These are phyloP conservation scores for Candida pseudoviswanathii DNA, from an alignment of 1,139 yeast genomes.

Conservation along the genomic window DNA sequence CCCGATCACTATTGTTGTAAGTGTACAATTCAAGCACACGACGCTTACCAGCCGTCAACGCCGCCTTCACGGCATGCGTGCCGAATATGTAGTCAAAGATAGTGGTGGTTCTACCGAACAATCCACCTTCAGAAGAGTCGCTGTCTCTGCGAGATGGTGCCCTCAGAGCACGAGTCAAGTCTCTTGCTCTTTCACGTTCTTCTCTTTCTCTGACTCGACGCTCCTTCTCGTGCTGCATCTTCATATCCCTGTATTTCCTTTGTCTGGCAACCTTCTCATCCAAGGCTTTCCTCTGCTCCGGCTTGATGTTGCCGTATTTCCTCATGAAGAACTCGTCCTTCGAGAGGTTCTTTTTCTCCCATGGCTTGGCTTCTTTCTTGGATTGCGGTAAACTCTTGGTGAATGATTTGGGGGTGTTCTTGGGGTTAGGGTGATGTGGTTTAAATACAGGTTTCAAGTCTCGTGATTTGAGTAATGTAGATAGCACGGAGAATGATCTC, in stretches of 20 bases:
- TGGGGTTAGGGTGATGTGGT: slow-evolving; percentile 22
- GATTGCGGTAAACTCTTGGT: slow-evolving; percentile 16
- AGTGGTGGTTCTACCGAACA: slow-evolving; percentile 28
- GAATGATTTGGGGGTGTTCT: slow-evolving; percentile 15
- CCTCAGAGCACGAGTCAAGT: slow-evolving; percentile 4
- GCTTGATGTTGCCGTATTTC: slow-evolving; percentile 38
- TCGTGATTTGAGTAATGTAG: not conserved
- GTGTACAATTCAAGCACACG: slow-evolving; percentile 54
- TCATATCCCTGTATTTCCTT: slow-evolving; percentile 26
- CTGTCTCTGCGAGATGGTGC: not conserved
- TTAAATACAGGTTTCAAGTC: slow-evolving; percentile 18
- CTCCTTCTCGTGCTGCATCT: slow-evolving; percentile 18
- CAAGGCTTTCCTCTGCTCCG: slow-evolving; percentile 30
- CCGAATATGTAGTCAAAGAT: slow-evolving; percentile 75
- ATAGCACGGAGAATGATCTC: slow-evolving; percentile 1
- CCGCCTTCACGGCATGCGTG: slow-evolving; percentile 73
- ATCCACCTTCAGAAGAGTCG: not conserved
- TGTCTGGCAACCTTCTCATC: slow-evolving; percentile 42
- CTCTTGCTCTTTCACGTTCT: slow-evolving; percentile 10
- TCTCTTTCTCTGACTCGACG: slow-evolving; percentile 12
- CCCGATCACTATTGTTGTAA: slow-evolving; percentile 40
- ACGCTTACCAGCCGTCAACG: slow-evolving; percentile 59
- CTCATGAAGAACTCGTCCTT: slow-evolving; percentile 46
- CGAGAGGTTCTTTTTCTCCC: slow-evolving; percentile 40
- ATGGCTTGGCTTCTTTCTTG: slow-evolving; percentile 25